phyloP scores from a whole-genome alignment of 2,329 filamentous ascomycete genomes.

The Acrocalymma vagum region DNA sequence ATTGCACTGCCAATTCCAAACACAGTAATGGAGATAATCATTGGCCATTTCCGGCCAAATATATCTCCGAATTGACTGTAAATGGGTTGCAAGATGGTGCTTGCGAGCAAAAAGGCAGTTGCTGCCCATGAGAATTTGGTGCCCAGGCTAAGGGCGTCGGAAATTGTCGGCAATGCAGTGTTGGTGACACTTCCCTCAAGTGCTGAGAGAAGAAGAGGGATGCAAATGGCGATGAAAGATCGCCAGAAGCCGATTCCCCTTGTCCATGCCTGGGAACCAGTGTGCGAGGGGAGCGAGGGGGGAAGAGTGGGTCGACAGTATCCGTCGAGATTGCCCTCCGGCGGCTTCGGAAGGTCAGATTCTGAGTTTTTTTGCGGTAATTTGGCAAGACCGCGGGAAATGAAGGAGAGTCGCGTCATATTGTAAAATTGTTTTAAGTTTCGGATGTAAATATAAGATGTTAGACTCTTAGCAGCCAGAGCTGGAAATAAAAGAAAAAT shows the following conservation, averaged over 20 bases:
- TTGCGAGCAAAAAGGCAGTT: conserved; percentile 36
- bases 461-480: no score
- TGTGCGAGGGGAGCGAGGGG: conserved; percentile 8
- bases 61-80: conserved; percentile 61
- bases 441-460: no score
- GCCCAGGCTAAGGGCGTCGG: conserved; percentile 29
- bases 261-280: conserved; percentile 17
- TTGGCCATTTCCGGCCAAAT: conserved; percentile 58
- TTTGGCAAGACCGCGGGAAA: no score
- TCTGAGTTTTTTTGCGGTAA: no score
- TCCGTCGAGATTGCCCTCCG: no score
- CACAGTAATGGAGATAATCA: conserved; percentile 50
- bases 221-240: conserved; percentile 37
- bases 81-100: conserved; percentile 58
- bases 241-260: conserved; percentile 37
- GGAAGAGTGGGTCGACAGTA: conserved; percentile 12
- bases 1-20: conserved; percentile 64
- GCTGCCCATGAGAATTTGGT: conserved; percentile 36
- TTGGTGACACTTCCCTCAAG: conserved; percentile 51
- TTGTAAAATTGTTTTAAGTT: no score
- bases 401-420: no score
- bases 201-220: conserved; percentile 41
- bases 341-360: no score
- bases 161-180: conserved; percentile 53
- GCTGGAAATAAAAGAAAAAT: no score